Base-by-base conservation (phyloP, 371 early-diverging fungal genomes). In the Saksenaea oblongispora region DNA sequence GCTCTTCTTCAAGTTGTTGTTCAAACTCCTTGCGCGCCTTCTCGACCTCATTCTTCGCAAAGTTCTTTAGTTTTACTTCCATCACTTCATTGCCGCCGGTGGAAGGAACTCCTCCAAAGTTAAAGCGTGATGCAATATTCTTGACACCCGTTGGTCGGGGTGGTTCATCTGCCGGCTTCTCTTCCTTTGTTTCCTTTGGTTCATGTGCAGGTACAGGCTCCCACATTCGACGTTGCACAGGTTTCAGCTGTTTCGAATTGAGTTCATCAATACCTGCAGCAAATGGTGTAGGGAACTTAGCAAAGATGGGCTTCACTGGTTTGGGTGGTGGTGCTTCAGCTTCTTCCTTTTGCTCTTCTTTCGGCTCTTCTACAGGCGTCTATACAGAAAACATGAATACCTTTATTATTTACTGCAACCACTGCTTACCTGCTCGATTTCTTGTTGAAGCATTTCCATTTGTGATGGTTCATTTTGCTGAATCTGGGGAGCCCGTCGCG, bases 221-320 rank as follows among this genome's bases (percentile, higher is more conserved):
- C 75, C 63, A 77, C 59, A 76, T 71, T 11, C 76, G 75, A 36
- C 78, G 80, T 47, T 73, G 73, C 26, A 74, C 78, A 34, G 77
- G 79, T 37, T 74, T 76, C 41, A 76, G 73, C 14, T 76, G 69
- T 44, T 82, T 76, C 0, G 79, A 34, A 10, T 76, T 64, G 13
- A 74, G 68, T 31, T 70, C 75, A 11, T 72, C 76, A 5, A 72
- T 74, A 9, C 67, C 75, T 15, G 73, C 76, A 9, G 84, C 84
- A 77, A 87, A 85, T 1, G 87, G 87, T 3, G 87, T 87, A 31
- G 87, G 84, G 69, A 85, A 87, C 63, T 87, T 87, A 39, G 79
- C 76, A 71, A 87, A 87, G 41, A 87, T 84, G n/a, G 87, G 87
- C 53, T 87, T 87, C 28, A 83, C 64, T 0, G 87, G 87, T 63